Base-by-base conservation (phyloP, 2,329 filamentous ascomycete species). In the Claviceps paspali region DNA sequence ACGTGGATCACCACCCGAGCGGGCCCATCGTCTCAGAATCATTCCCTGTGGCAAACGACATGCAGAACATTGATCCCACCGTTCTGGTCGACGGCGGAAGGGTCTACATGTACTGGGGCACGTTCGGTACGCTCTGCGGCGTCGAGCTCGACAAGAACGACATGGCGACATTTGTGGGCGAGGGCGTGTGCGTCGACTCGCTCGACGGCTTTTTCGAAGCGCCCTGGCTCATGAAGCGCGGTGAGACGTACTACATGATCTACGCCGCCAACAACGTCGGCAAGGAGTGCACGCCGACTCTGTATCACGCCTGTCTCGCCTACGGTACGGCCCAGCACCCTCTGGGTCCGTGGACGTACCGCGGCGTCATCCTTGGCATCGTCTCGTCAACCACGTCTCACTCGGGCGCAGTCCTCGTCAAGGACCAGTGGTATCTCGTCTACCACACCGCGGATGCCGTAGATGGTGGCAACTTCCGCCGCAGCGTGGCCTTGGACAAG, bases 311-410 rank as follows among this genome's bases (percentile, higher is more conserved):
- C 6, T 35, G 33, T 15, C 18, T 35, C 15, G 33, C 33, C 12
- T 35, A 35, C 5, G 33, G 33, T 15, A 35, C 33, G 2, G 24
- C 33, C 15, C 28, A 24, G 23, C n/a, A 12, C 11, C 33, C 33
- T 5, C 33, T 35, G 5, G 33, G 33, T 19, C 33, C 33, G 12
- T 35, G 33, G 33, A 28, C 33, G 17, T 28, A 35, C 11, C 33
- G 24, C 7, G 23, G 24, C 12, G 33, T 35, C n/a, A 35, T 35
- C 19, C 33, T 35, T 24, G 23, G 24, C 11, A 35, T 35, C 8
- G 33, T 35, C 14, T 35, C 33, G 12, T 35, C 33, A n/a, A 35
- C 33, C 18, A 35, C 33, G 10, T 35, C 33, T 17, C 33, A 35
- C 6, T 18, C 33, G 5, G 33, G 33, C 3, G 24, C 24, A 10